Evolutionary conservation across 768 basidiomycete genomes (phyloP).

Genomic region (Collybia nuda): DNA sequence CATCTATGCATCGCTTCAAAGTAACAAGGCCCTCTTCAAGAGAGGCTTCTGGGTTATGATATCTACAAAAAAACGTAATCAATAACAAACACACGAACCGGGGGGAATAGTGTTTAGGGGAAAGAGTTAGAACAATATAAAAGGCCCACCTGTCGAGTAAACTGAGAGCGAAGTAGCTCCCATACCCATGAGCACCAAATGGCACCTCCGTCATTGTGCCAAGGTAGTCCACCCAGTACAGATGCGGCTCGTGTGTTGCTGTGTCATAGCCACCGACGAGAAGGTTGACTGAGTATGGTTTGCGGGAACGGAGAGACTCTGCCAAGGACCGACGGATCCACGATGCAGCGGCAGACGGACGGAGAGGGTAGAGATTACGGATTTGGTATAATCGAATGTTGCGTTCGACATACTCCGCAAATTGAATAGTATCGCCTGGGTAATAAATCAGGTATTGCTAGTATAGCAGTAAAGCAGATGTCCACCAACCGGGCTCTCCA

Average conservation of each 20-base stretch:
- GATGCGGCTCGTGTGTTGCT: conserved; percentile 64
- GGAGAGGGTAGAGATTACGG: conserved; percentile 85
- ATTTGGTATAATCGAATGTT: conserved; percentile 97
- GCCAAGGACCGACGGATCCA: conserved; percentile 95
- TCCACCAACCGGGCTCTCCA: conserved; percentile 79
- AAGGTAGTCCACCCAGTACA: conserved; percentile 97
- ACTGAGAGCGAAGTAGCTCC: conserved; percentile 87
- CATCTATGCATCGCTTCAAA: conserved; percentile 83
- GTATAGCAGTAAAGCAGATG: conserved; percentile 3
- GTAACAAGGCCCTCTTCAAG: conserved; percentile 85
- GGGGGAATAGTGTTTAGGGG: too few relatives aligned
- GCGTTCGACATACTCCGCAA: conserved; percentile 94
- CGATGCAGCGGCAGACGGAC: conserved; percentile 87
- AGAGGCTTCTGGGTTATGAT: conserved; percentile 86
- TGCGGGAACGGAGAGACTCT: conserved; percentile 82
- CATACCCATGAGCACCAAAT: conserved; percentile 95
- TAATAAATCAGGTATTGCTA: not conserved
- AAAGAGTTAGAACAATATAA: not conserved
- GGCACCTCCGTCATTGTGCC: conserved; percentile 89
- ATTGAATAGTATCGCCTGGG: conserved; percentile 92
- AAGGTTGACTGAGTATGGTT: conserved; percentile 89
- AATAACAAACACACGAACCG: not conserved
- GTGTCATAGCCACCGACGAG: conserved; percentile 92
- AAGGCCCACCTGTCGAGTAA: conserved; percentile 82
- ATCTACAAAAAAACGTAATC: conserved; percentile 41